Evolutionary conservation across 176 grass and related monocot genomes (phyloP), one percentile per base, ranked within the genome.

Genomic region (Rhynchospora tenuis): DNA sequence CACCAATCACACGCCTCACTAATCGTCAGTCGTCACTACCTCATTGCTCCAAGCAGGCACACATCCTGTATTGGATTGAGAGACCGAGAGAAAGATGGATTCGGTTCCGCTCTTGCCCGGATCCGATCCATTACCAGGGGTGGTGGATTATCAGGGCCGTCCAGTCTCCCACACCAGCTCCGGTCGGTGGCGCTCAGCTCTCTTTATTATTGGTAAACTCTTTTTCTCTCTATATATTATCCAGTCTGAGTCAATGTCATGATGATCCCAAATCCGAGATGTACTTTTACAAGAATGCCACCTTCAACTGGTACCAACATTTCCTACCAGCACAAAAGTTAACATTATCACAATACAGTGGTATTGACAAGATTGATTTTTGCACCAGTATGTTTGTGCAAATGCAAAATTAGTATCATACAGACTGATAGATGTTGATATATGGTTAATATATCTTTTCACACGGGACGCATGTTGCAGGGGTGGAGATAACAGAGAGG

Each of bases 161-260:
- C 80, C 80, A 1, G 22, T 27, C 80, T 66, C 84, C 11, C 16
- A 82, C 54, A 65, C 63, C 11, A 24, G 8, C 80, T 79, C 67
- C 20, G 94, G 91, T 29, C 80, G 91, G 6, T 94, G 94, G 92
- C 83, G 42, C n/a, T 89, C 94, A 9, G 94, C 90, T 26, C 51
- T 90, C 79, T 89, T 88, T 80, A 85, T 97, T 85, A 77, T 92
- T 29, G 83, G 92, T 94, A 90, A 47, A 26, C 28, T 9, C 24
- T 14, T 14, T 20, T n/a, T 54, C 6, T 50, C 9, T 54, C 1
- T 59, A 27, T 31, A 22, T 44, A 17, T 29, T 62, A 51, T 10
- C 44, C 8, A 8, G 43, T 42, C 27, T 81, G 78, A 45, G 29
- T 62, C 22, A 9, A 9, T 68, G 22, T 26, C 19, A 46, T 54